These are phyloP conservation scores for Rubus idaeus DNA, from an alignment of 306 rosid genomes.

Conservation along the genomic window DNA sequence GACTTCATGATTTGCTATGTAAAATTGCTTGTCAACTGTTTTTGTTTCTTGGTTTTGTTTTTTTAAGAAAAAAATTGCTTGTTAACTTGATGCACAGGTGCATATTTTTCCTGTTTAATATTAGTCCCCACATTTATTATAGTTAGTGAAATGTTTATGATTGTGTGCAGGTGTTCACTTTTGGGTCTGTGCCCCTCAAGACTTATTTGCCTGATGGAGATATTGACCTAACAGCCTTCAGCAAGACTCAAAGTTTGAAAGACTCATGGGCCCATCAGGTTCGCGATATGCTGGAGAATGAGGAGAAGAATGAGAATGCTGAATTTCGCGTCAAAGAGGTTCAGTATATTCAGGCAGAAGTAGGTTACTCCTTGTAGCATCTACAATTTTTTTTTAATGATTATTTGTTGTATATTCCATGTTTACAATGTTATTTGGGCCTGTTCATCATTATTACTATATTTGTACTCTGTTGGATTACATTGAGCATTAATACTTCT, in stretches of 20 bases:
- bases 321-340: conserved; percentile 94
- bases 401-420: conserved; percentile 4
- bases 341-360: conserved; percentile 99
- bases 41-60: not conserved
- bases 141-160: conserved; percentile 16
- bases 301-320: conserved; percentile 91
- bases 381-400: not conserved
- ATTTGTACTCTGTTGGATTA: conserved; percentile 12
- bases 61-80: not conserved
- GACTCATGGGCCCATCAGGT: conserved; percentile 96
- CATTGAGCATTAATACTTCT: conserved; percentile 2
- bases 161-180: conserved; percentile 74
- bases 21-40: not conserved
- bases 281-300: conserved; percentile 83
- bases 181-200: conserved; percentile 98
- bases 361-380: conserved; percentile 38
- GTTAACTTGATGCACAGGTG: not conserved
- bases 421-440: not conserved
- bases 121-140: not conserved
- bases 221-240: conserved; percentile 90
- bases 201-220: conserved; percentile 99
- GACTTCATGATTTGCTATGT: not conserved
- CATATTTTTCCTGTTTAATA: not conserved
- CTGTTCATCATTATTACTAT: not conserved
- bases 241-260: conserved; percentile 76